Evolutionary conservation across 768 basidiomycete species (phyloP).

Genomic region (Xerocomellus amylosporus): DNA sequence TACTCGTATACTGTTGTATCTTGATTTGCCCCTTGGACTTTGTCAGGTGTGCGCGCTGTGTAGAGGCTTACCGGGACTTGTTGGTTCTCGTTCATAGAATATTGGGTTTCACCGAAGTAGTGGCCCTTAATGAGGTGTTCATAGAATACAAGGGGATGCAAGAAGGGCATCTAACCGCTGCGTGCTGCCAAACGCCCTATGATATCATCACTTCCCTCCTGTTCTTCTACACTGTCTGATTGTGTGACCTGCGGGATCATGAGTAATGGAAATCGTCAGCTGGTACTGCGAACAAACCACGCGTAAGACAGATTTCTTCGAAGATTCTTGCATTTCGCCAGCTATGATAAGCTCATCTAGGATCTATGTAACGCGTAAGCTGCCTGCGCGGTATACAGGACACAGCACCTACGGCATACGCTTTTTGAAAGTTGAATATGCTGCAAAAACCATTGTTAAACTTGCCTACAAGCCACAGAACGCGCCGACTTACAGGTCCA

Average conservation of each 20-base stretch:
- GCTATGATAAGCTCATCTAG: slow-evolving; percentile 92
- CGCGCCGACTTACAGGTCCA: slow-evolving; percentile 69
- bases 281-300: slow-evolving; percentile 38
- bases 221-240: slow-evolving; percentile 79
- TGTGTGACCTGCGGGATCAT: slow-evolving; percentile 64
- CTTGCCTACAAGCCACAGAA: background rate
- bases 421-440: slow-evolving; percentile 98
- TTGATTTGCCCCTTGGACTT: background rate
- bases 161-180: slow-evolving; percentile 49
- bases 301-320: slow-evolving; percentile 66
- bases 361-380: slow-evolving; percentile 45
- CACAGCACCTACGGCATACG: slow-evolving; percentile 63
- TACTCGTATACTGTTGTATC: background rate
- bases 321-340: slow-evolving; percentile 92
- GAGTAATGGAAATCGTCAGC: slow-evolving; percentile 10
- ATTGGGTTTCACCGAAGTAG: slow-evolving; percentile 25
- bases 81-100: background rate
- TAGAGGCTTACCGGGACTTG: background rate
- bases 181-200: slow-evolving; percentile 75
- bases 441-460: slow-evolving; percentile 38
- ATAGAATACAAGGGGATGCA: slow-evolving; percentile 2
- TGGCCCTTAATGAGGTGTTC: slow-evolving; percentile 27
- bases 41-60: background rate
- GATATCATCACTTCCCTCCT: slow-evolving; percentile 79
- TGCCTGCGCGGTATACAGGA: background rate